Base-by-base conservation (phyloP, 306 rosid species). In the Pyrus bretschneideri region DNA sequence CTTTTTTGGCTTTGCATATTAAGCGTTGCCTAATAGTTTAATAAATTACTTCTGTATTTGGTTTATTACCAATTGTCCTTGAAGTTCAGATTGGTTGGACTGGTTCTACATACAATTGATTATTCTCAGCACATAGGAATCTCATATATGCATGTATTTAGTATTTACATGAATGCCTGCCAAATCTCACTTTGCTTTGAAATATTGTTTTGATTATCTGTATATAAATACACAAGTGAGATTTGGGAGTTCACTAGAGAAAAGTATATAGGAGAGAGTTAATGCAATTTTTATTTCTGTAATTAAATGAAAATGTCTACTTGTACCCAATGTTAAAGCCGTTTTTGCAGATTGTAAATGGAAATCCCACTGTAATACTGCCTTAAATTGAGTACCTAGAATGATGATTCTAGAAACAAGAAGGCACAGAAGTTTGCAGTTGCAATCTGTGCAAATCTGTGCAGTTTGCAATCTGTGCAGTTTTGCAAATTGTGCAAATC, bases 1-100 rank as follows among this genome's bases (percentile, higher is more conserved):
- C 5, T 15, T 4, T n/a, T 14, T 59, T 72, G 80, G 35, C 55
- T 79, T 60, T 81, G 22, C 76, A 58, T 72, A 67, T 38, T 60
- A 25, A 25, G 27, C 27, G 27, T 25, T 25, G 27, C 27, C 27
- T 25, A 25, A 25, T 25, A 25, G 27, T 25, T 25, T 25, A 25
- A 25, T 1, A 25, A 25, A 25, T 69, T 86, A 86, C 40, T 7
- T 35, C 6, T 35, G 9, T 25, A 35, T 35, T 35, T 25, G 40
- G 40, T 5, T 35, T 35, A 25, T 25, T 25, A 25, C 27, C 27
- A 25, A 25, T 25, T 25, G 27, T 25, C 27, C 27, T 25, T 25
- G 27, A 25, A 25, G 27, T 25, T 25, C 27, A 25, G 2, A 25
- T 25, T 25, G 27, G 27, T 25, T 25, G 27, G 27, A 25, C 1